Base-by-base conservation (phyloP, 202 grass and related monocot species). In the Elaeis oleifera region DNA sequence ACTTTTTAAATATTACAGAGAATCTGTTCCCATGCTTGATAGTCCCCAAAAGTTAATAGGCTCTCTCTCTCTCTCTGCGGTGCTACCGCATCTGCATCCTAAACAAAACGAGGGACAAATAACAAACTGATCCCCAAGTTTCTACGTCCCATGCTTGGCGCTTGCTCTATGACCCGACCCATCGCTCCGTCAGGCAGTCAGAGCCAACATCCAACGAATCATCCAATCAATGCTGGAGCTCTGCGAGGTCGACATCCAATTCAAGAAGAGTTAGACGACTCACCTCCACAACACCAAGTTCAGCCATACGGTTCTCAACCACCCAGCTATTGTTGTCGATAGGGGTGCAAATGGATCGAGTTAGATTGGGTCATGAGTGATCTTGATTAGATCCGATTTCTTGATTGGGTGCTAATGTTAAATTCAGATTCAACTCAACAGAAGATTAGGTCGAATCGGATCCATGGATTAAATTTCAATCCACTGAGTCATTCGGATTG, bases 171-270 rank as follows among this genome's bases (percentile, higher is more conserved):
- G 80, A 79, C 0, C 56, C 23, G 0, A 14, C 15, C 2, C 15
- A 36, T 2, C 6, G 32, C 11, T 6, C 53, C 50, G 70, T 29
- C 59, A 17, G 3, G 49, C 0, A 49, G 1, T 0, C 27, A 5
- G 5, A 3, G 54, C 29, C 19, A 25, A 68, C 56, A 6, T 73
- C 87, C 0, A 76, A 64, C 16, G 90, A 89, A 89, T 84, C 58
- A 84, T 95, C 72, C 76, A 85, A 18, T 89, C 85, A 1, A 82
- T 85, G 3, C 65, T 77, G 79, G 90, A 95, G 77, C 82, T 95
- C 5, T 89, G 86, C 57, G 90, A 95, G 65, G 90, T 80, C 6
- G 90, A 85, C 5, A 84, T 95, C 77, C 76, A 68, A 13, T 95
- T 95, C 90, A 76, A 36, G 58, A 26, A n/a, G 16, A 81, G 77